Base-by-base conservation (phyloP, 129 eudicot species). In the Logfia minima region DNA sequence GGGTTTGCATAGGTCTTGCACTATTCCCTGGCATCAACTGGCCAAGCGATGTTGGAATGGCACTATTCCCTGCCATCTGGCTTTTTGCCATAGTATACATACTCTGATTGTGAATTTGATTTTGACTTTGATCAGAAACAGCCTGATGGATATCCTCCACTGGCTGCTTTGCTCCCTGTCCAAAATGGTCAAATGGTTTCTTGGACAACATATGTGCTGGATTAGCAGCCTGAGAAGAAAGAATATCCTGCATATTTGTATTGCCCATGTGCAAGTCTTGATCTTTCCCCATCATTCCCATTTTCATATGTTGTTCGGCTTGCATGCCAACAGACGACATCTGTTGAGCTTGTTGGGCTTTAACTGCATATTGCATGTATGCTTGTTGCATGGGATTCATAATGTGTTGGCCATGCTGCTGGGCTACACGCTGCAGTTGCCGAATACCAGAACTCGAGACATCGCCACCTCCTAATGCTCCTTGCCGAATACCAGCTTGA, bases 321-420 rank as follows among this genome's bases (percentile, higher is more conserved):
- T 86, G 93, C 86, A 87, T 78, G 39, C 91, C 97, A 6, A 81
- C 11, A 71, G 79, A 81, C 19, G 96, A 69, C 80, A 86, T 91
- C 83, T 86, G 99, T 73, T 77, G 86, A 28, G 87, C 82, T 11
- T 80, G 83, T 31, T 65, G 70, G 41, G 70, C 74, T 86, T 93
- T 95, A 55, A 86, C 80, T 53, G 92, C 86, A 75, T 86, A 89
- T 62, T 93, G 97, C 72, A 80, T 53, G 74, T 91, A 94, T 51
- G 98, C 97, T 83, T 88, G 97, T 8, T 90, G 96, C 16, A 84
- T 72, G 9, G 96, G 90, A 77, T 87, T 89, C 81, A 94, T 75
- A 85, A 73, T 67, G 68, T 90, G 95, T 76, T 65, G 70, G 11
- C 43, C 70, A 65, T 65, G 70, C 70, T 65, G 70, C 45, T 29